phyloP scores from a whole-genome alignment of 225 moss, liverwort and hornwort species.

The Ulota crispa region DNA sequence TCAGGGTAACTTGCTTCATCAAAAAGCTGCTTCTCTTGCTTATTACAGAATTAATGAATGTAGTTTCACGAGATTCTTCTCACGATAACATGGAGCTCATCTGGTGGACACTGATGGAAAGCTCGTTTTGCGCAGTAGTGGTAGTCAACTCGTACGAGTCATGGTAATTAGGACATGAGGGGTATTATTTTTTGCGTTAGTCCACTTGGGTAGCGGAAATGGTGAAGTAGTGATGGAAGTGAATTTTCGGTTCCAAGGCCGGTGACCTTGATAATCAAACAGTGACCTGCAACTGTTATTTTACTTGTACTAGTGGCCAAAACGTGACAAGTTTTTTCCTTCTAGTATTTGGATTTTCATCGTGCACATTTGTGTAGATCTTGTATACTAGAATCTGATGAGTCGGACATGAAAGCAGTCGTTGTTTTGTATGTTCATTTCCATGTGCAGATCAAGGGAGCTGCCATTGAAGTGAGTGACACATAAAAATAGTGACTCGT shows the following conservation, averaged over 20 bases:
- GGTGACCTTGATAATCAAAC: neutral
- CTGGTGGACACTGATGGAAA: neutral
- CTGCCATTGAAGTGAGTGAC: too few relatives aligned
- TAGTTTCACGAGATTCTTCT: neutral
- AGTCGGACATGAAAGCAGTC: neutral
- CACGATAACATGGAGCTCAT: constrained; percentile 11
- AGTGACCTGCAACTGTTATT: neutral
- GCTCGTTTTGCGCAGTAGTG: neutral
- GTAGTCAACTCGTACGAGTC: neutral
- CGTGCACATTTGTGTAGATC: neutral
- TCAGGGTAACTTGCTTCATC: constrained; percentile 3
- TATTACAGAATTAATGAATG: neutral
- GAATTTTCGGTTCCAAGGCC: neutral
- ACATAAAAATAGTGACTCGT: too few relatives aligned
- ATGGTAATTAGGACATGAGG: neutral
- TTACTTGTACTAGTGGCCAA: neutral
- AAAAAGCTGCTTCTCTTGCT: constrained; percentile 11
- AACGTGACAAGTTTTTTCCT: neutral
- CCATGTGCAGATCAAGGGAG: too few relatives aligned
- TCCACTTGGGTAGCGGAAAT: neutral
- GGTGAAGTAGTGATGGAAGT: neutral
- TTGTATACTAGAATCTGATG: neutral
- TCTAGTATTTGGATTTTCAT: neutral
- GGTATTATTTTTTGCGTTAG: neutral
- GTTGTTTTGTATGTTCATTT: neutral